Evolutionary conservation across 768 basidiomycete genomes (phyloP).

Genomic region (Pleurotus tuber-regium): DNA sequence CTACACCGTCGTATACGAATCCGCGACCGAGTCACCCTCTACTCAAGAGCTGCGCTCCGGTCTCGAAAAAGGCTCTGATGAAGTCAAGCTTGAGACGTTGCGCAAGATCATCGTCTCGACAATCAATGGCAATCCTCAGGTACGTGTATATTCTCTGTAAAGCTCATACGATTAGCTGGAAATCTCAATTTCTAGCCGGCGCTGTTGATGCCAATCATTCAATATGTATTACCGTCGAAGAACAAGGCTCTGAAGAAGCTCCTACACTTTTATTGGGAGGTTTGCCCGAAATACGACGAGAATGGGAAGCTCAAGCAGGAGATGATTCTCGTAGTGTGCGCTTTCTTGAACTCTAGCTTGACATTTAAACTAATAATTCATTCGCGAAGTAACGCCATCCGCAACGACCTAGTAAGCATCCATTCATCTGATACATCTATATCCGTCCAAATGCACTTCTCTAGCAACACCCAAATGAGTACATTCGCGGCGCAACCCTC

Average conservation of each 20-base stretch:
- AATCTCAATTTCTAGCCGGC: constrained; percentile 53
- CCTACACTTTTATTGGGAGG: constrained; percentile 94
- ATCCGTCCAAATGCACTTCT: constrained; percentile 12
- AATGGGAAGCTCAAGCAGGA: constrained; percentile 98
- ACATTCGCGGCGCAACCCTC: constrained; percentile 96
- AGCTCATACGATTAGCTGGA: not conserved
- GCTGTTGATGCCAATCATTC: constrained; percentile 96
- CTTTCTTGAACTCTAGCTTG: constrained; percentile 17
- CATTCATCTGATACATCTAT: constrained; percentile 3
- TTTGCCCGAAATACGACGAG: constrained; percentile 97
- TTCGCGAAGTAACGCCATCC: constrained; percentile 81
- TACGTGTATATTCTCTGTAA: constrained; percentile 30
- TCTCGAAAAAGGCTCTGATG: constrained; percentile 94
- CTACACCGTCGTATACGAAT: constrained; percentile 79
- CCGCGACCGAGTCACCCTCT: constrained; percentile 71
- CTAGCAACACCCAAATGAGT: constrained; percentile 99
- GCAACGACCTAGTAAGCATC: constrained; percentile 85
- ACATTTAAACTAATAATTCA: constrained; percentile 12
- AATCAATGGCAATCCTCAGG: constrained; percentile 93
- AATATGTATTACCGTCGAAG: constrained; percentile 93
- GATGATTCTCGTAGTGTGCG: constrained; percentile 98
- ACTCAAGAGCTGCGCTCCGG: constrained; percentile 76
- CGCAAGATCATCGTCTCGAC: constrained; percentile 91
- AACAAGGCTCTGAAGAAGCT: constrained; percentile 98
- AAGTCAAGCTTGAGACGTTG: constrained; percentile 95